Conservation (phyloP, 2,329 filamentous ascomycete genomes). For the Geosmithia morbida region DNA sequence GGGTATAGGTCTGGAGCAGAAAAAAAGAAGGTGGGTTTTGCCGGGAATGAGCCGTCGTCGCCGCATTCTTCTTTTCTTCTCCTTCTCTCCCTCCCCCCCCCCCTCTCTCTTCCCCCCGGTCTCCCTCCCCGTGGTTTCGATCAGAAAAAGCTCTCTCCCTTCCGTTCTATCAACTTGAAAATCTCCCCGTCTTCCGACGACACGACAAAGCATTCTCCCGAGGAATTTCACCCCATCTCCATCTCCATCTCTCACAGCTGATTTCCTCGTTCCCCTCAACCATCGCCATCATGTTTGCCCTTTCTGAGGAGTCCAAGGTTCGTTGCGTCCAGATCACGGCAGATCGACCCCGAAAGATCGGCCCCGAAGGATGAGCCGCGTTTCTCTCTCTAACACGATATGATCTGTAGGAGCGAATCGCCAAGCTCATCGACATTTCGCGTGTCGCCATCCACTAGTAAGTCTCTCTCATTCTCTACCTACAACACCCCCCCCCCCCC, state of each 20-base stretch:
- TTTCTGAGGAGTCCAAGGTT: constrained; percentile 98
- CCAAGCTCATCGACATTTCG: constrained; percentile 89
- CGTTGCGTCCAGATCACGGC: constrained; percentile 4
- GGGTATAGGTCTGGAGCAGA: too few relatives aligned
- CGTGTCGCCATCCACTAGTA: constrained; percentile 94
- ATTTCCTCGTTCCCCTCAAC: neutral
- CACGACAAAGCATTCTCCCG: too few relatives aligned
- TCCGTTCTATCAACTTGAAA: too few relatives aligned
- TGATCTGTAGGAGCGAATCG: constrained; percentile 73
- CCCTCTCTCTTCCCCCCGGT: too few relatives aligned
- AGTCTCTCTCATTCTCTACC: constrained; percentile 15
- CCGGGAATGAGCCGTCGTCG: constrained; percentile 17
- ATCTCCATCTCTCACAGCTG: neutral
- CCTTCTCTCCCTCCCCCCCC: too few relatives aligned
- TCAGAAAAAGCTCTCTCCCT: too few relatives aligned
- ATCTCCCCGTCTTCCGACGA: too few relatives aligned
- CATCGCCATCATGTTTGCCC: constrained; percentile 38
- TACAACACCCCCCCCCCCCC: too few relatives aligned
- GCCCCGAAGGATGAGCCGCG: neutral
- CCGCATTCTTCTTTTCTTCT: constrained; percentile 11
- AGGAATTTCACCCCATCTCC: too few relatives aligned
- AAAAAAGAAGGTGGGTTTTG: constrained; percentile 3
- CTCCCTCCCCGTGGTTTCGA: too few relatives aligned
- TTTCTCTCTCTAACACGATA: constrained; percentile 2
- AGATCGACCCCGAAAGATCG: neutral